Base-by-base conservation (phyloP, 2,329 filamentous ascomycete genomes). In the Coniochaeta sp. region DNA sequence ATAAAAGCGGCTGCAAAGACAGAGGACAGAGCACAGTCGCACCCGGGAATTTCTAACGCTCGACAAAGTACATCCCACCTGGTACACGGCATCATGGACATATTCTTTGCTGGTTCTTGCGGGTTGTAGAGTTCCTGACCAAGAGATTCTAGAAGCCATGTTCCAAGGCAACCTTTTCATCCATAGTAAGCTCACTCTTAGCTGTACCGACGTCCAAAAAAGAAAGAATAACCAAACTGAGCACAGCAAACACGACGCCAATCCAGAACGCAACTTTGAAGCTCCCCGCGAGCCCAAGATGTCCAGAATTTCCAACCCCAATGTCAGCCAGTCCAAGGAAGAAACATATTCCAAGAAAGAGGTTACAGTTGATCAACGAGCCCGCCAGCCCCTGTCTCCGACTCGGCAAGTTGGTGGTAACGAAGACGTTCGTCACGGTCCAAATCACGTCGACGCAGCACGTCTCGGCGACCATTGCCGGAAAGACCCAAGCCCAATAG, bases 401-500 rank as follows among this genome's bases (percentile, higher is more conserved):
- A 8, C 76, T 76, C 0, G 85, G 84, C 58, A 89, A 70, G 17
- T 78, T 82, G 0, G 85, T 89, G 0, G 86, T 89, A 59, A 88
- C 82, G 69, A 89, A 89, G 58, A 89, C 81, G 63, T 86, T 89
- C 34, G 84, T 80, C 2, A 89, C 78, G 61, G 84, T 89, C 71
- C 84, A 89, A 7, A 82, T 82, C 52, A 89, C 79, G 65, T 90
- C 87, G 59, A 89, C 85, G 4, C 84, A 85, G 24, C 88, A 72
- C 0, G 86, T 89, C 16, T 79, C 81, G 61, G 80, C 81, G 7
- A 84, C 72, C 81, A 84, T 84, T 5, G 79, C 70, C 0, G 86
- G 84, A 64, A 89, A 87, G 3, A 86, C 78, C 68, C 79, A 89
- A 0, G 82, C 79, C 87, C 87, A 89, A 71, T 86, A 84, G 61